Conservation (phyloP, 176 grass and related monocot species). For the Raddia distichophylla region DNA sequence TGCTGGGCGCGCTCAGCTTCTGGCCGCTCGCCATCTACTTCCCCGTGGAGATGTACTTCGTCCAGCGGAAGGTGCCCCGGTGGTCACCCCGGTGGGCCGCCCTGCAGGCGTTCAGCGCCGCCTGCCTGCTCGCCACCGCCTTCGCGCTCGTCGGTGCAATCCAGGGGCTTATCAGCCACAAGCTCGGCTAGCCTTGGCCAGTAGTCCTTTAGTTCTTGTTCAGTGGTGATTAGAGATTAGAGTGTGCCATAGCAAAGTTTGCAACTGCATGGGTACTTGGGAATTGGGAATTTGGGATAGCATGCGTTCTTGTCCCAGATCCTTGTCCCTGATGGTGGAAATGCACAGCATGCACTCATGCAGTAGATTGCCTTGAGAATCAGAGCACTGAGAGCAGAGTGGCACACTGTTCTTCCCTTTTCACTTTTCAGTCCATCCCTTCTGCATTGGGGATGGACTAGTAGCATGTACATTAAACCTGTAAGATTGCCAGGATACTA, state of each 20-base stretch:
- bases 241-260: background rate
- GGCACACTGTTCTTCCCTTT: background rate
- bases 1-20: conserved; percentile 71
- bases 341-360: background rate
- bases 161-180: conserved; percentile 61
- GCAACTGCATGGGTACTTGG: no score
- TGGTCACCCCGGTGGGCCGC: conserved; percentile 63
- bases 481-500: background rate
- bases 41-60: conserved; percentile 87
- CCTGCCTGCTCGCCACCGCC: conserved; percentile 59
- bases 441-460: conserved; percentile 6
- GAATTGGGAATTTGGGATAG: background rate
- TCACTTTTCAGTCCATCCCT: conserved; percentile 17
- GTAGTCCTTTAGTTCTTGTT: background rate
- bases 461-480: background rate
- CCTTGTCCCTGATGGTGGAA: conserved; percentile 5
- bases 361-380: background rate
- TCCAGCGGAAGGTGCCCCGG: conserved; percentile 57
- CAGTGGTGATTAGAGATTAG: background rate
- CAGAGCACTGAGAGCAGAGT: background rate
- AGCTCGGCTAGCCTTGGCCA: conserved; percentile 35
- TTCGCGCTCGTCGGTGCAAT: conserved; percentile 79
- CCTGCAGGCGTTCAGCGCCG: conserved; percentile 63
- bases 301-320: background rate
- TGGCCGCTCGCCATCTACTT: conserved; percentile 87